Evolutionary conservation across 352 stramenopile genomes (phyloP), one percentile per base, ranked within the genome.

Genomic region (Phytophthora crassamura): DNA sequence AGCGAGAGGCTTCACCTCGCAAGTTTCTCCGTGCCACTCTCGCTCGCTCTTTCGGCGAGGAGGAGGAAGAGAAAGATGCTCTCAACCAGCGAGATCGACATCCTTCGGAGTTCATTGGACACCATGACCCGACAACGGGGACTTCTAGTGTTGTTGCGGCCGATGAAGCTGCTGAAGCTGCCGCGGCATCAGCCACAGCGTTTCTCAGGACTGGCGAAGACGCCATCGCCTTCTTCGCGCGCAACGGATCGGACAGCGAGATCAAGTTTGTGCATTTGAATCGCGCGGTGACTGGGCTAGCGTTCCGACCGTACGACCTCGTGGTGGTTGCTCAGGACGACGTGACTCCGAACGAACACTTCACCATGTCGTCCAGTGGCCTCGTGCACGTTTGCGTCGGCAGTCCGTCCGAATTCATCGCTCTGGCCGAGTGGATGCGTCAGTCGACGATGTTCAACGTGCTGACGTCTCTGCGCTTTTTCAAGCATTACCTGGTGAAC

Each of bases 261-360:
- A 94, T 98, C 54, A 98, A 98, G 76, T 98, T 98, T 54, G 91
- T 98, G 22, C 90, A 98, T 57, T 58, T 98, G 5, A 97, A 98
- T 45, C 85, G 90, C 16, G 85, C 88, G 0, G 55, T 84, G 10
- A 86, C 74, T 0, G 76, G 81, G 4, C 69, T 92, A 10, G 53
- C 74, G 0, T 98, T 98, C 64, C 82, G 89, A 5, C 95, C 95
- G 41, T 98, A 98, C 52, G 90, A 98, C 55, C 86, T 98, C 4
- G 76, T 90, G 11, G 94, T 98, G 8, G 87, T 98, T 5, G 64
- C 75, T 12, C 85, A 89, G 3, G 76, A 86, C 22, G 86, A 98
- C 36, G 82, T 94, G 30, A 77, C 84, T 7, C 69, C 69, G 9
- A 54, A 50, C n/a, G 91, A 98, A 16, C 91, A 98, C 56, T 98